These are phyloP conservation scores for Dendryphion nanum DNA, from an alignment of 2,329 filamentous ascomycete species.

Conservation along the genomic window DNA sequence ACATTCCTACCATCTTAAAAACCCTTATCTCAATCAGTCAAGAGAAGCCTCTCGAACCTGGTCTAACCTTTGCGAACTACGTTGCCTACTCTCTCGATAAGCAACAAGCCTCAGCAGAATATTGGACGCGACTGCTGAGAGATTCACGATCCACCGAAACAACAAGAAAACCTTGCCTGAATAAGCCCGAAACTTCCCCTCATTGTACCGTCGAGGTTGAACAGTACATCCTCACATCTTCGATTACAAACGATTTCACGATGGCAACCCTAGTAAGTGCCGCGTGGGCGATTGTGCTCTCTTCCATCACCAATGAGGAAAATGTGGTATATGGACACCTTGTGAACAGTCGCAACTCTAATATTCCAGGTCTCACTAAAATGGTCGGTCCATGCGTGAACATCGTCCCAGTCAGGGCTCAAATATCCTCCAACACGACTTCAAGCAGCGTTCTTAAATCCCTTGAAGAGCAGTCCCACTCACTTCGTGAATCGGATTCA, in stretches of 20 bases:
- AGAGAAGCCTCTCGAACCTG: neutral
- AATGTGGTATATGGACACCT: conserved; percentile 23
- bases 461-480: conserved; percentile 38
- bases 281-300: conserved; percentile 37
- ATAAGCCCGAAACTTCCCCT: neutral
- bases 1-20: neutral
- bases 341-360: conserved; percentile 18
- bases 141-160: neutral
- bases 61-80: neutral
- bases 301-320: conserved; percentile 21
- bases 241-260: conserved; percentile 10
- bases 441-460: neutral
- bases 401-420: conserved; percentile 31
- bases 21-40: neutral
- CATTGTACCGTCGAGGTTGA: neutral
- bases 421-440: conserved; percentile 9
- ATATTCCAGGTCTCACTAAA: conserved; percentile 11
- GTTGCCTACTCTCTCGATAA: neutral
- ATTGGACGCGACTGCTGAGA: neutral
- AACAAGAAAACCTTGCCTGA: neutral
- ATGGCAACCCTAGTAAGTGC: conserved; percentile 39
- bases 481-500: conserved; percentile 12
- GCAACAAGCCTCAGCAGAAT: neutral
- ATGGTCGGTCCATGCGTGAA: conserved; percentile 32
- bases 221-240: neutral